Conservation (phyloP, 768 basidiomycete genomes). For the Naganishia kalamii region DNA sequence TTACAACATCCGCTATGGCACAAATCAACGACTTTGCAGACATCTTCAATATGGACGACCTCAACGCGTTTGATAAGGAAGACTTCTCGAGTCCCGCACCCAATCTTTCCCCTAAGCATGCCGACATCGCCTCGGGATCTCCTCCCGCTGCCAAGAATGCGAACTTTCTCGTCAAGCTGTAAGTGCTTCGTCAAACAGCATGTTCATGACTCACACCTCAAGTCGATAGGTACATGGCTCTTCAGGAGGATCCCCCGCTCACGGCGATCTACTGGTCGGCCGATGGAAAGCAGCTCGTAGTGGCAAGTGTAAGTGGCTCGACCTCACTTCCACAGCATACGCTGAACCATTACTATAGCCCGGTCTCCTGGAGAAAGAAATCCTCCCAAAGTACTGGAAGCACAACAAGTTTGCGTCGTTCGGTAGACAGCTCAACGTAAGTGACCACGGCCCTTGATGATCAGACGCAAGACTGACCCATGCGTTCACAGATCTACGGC, state of each 20-base stretch:
- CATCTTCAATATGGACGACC: conserved; percentile 9
- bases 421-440: conserved; percentile 44
- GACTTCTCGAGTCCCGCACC: not conserved
- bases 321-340: not conserved
- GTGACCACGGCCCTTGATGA: conserved; percentile 2
- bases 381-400: conserved; percentile 43
- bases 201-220: not conserved
- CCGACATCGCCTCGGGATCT: not conserved
- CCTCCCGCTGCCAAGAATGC: conserved; percentile 15
- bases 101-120: not conserved
- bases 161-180: conserved; percentile 45
- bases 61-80: conserved; percentile 5
- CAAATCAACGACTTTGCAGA: conserved; percentile 9
- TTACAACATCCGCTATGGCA: not conserved
- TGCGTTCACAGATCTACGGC: conserved; percentile 39
- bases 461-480: not conserved
- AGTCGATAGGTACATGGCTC: conserved; percentile 34
- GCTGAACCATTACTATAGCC: not conserved
- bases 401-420: conserved; percentile 45
- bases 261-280: conserved; percentile 45
- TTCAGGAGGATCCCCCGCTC: conserved; percentile 34
- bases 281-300: conserved; percentile 41
- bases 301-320: conserved; percentile 27
- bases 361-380: conserved; percentile 35
- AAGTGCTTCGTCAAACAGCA: conserved; percentile 36